Percentiles rank a stretch among this genome's conserved stretches.
phyloP scores from a whole-genome alignment of 106 monocot species.

The Vanilla planifolia region DNA sequence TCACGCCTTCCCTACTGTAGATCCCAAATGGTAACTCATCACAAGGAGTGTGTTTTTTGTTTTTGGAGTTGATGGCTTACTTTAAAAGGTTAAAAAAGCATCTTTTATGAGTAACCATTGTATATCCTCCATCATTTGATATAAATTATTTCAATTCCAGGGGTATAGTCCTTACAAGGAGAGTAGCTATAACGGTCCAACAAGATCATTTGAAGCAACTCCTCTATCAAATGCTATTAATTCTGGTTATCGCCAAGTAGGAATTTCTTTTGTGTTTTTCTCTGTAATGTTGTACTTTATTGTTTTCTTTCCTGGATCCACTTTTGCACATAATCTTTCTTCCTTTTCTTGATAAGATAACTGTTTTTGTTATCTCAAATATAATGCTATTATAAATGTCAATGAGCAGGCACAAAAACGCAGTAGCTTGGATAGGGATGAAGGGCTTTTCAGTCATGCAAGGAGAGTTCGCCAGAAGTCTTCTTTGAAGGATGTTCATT shows the following conservation, averaged over 20 bases:
- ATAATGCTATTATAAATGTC: not conserved
- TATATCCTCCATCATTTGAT: not conserved
- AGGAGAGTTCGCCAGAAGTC: conserved; percentile 1
- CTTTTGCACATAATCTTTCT: not conserved
- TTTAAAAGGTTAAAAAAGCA: not conserved
- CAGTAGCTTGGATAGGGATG: not conserved
- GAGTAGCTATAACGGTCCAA: not conserved
- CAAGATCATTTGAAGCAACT: not conserved
- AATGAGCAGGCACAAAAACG: conserved; percentile 6
- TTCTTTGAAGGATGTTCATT: not conserved
- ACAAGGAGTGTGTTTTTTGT: not conserved
- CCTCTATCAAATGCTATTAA: not conserved
- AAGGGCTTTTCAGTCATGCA: not conserved
- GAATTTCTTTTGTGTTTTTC: not conserved
- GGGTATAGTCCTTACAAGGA: conserved; percentile 4
- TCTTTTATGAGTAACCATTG: not conserved
- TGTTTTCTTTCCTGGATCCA: not conserved
- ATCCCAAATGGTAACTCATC: not conserved
- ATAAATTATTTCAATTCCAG: conserved; percentile 3
- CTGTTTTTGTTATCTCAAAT: not conserved
- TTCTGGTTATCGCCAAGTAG: conserved; percentile 1
- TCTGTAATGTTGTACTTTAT: not conserved
- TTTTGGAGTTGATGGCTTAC: conserved; percentile 3
- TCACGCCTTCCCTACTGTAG: conserved; percentile 65
- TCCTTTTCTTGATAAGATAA: not conserved